These are phyloP conservation scores for Avena sativa DNA, from an alignment of 176 grass and related monocot genomes.

Conservation along the genomic window DNA sequence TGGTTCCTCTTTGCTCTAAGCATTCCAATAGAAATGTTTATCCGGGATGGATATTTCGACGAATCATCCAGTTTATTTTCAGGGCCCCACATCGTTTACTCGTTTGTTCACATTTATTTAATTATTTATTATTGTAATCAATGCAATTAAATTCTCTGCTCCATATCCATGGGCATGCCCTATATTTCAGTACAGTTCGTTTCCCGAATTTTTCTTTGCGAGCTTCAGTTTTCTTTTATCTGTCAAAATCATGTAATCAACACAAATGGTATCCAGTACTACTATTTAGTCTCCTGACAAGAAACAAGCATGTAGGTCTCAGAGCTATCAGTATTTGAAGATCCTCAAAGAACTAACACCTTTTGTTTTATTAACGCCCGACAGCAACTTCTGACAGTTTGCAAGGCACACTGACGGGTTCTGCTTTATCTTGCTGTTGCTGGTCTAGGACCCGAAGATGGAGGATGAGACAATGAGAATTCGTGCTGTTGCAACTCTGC, in stretches of 20 bases:
- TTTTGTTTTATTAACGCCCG: background rate
- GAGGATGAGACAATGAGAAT: constrained; percentile 21
- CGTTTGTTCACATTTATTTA: background rate
- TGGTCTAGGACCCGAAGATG: constrained; percentile 40
- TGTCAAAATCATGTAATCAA: background rate
- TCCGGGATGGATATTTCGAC: background rate
- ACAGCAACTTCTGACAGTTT: constrained; percentile 4
- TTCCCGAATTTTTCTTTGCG: background rate
- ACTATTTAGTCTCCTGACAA: background rate
- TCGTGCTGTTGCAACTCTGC: constrained; percentile 35
- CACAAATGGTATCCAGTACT: background rate
- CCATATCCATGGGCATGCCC: background rate
- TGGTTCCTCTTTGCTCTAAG: background rate
- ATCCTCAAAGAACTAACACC: background rate
- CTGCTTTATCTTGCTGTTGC: constrained; percentile 10
- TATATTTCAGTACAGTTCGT: background rate
- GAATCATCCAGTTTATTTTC: background rate
- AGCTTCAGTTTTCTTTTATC: background rate
- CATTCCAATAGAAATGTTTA: background rate
- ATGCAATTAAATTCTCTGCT: background rate
- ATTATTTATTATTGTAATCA: background rate
- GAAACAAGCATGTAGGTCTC: background rate
- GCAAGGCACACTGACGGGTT: background rate
- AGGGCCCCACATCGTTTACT: background rate
- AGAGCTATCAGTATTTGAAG: background rate